Base-by-base conservation (phyloP, 805 yeast genomes). In the Saccharomycopsis capsularis region DNA sequence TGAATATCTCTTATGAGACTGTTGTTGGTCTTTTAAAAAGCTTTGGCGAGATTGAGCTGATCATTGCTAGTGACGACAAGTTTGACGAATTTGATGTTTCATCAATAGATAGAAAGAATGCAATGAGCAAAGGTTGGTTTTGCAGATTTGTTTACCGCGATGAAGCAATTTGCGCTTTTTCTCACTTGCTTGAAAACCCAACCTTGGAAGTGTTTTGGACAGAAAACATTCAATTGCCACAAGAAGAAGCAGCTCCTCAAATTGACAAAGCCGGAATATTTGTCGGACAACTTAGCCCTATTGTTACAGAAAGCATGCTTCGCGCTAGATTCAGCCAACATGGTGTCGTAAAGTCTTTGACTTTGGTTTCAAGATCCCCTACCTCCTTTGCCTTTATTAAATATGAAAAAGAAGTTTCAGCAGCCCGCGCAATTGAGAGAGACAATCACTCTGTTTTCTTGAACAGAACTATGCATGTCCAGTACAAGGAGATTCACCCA, bases 161-260 rank as follows among this genome's bases (percentile, higher is more conserved):
- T 61, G 95, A 88, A 63, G 95, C 96, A 11, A 85, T 86, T 40
- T 74, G 85, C 59, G 95, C 95, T 0, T 87, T 77, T 68, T 89
- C 93, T 2, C 76, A 74, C 57, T 68, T 83, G 53, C 74, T 82
- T 55, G 70, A 74, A 13, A 74, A 74, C 41, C 66, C 70, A 5
- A 64, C 66, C n/a, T 79, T 79, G 74, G 67, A 67, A 40, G 84
- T 82, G 39, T 88, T 84, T 58, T 87, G 96, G 96, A 88, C 93
- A 0, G 90, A 86, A 65, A 87, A 87, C 59, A 72, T 87, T 40
- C 89, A 80, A 42, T 75, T 73, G 32, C 71, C 74, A 23, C 61
- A 63, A 30, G 66, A 63, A 34, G 56, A 48, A 21, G 45, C 38
- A 7, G 16, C 29, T 15, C 66, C 73, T 18, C 66, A 72, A 24